Conservation (phyloP, 2,329 filamentous ascomycete genomes). For the Trichoderma breve region DNA sequence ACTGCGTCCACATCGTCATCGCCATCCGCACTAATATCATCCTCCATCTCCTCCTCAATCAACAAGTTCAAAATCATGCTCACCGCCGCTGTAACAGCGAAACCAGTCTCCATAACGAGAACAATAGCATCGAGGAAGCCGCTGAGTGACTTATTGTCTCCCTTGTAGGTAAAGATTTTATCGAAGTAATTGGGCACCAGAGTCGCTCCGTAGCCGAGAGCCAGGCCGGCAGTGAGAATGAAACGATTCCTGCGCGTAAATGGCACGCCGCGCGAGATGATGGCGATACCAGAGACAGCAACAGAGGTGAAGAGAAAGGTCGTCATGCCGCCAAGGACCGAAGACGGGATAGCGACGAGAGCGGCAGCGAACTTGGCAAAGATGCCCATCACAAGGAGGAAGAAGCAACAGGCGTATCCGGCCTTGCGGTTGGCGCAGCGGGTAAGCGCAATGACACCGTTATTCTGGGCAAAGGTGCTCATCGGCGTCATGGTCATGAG, state of each 20-base stretch:
- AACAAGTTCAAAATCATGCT: conserved; percentile 71
- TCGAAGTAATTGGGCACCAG: conserved; percentile 66
- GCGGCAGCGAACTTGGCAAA: conserved; percentile 82
- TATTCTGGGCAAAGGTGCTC: conserved; percentile 80
- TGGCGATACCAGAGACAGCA: conserved; percentile 73
- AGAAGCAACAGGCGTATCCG: conserved; percentile 74
- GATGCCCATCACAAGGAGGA: conserved; percentile 76
- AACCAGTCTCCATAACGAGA: conserved; percentile 72
- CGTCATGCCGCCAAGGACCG: conserved; percentile 69
- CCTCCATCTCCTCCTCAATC: conserved; percentile 73
- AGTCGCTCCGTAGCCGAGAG: conserved; percentile 70
- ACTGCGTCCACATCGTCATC: conserved; percentile 24
- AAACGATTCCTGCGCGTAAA: conserved; percentile 82
- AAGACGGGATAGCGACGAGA: conserved; percentile 69
- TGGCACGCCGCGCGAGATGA: conserved; percentile 65
- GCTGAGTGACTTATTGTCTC: conserved; percentile 62
- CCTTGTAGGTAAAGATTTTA: conserved; percentile 70
- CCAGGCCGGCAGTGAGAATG: conserved; percentile 72
- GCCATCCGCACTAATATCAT: conserved; percentile 35
- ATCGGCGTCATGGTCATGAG: conserved; percentile 79
- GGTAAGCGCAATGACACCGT: conserved; percentile 79
- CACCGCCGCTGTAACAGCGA: conserved; percentile 71
- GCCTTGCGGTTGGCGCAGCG: conserved; percentile 78
- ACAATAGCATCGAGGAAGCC: conserved; percentile 75
- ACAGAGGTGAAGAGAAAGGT: conserved; percentile 79